Evolutionary conservation across 108 stramenopile species (phyloP).

Genomic region (Nitzschia sp.): DNA sequence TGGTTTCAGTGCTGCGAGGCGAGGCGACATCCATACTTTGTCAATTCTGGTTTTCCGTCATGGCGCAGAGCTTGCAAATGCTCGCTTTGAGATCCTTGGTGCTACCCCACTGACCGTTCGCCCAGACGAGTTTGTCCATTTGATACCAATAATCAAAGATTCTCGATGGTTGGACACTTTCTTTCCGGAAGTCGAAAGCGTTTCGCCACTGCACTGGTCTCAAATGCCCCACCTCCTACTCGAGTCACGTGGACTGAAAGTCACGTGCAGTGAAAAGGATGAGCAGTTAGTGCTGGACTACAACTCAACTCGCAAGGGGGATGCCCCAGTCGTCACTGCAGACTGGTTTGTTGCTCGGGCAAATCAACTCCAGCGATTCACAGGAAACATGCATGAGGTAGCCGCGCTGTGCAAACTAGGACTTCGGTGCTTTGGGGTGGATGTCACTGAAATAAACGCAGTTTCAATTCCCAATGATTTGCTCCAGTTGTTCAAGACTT

Average conservation of each 20-base stretch:
- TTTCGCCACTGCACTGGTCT: conserved; percentile 32
- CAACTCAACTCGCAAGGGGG: conserved; percentile 1
- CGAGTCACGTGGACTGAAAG: conserved; percentile 8
- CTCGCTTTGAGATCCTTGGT: conserved; percentile 39
- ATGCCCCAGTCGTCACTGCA: not conserved
- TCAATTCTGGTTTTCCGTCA: conserved; percentile 59
- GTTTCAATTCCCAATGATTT: not conserved
- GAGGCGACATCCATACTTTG: conserved; percentile 54
- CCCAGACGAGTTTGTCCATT: conserved; percentile 49
- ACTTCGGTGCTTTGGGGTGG: conserved; percentile 4
- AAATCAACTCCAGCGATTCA: conserved; percentile 29
- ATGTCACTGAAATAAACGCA: not conserved
- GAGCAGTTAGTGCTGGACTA: conserved; percentile 28
- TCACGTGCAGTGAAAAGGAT: conserved; percentile 16
- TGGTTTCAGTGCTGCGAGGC: conserved; percentile 44
- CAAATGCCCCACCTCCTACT: conserved; percentile 31
- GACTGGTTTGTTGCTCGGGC: conserved; percentile 50
- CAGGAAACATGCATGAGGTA: conserved; percentile 22
- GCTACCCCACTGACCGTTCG: conserved; percentile 48
- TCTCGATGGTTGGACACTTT: conserved; percentile 11
- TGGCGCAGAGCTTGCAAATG: conserved; percentile 30
- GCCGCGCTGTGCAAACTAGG: conserved; percentile 19
- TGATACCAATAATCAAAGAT: conserved; percentile 39
- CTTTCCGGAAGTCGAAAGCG: conserved; percentile 14
- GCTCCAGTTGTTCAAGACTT: conserved; percentile 16